Evolutionary conservation across 2,329 filamentous ascomycete genomes (phyloP).

Genomic region (Elsinoe fawcettii): DNA sequence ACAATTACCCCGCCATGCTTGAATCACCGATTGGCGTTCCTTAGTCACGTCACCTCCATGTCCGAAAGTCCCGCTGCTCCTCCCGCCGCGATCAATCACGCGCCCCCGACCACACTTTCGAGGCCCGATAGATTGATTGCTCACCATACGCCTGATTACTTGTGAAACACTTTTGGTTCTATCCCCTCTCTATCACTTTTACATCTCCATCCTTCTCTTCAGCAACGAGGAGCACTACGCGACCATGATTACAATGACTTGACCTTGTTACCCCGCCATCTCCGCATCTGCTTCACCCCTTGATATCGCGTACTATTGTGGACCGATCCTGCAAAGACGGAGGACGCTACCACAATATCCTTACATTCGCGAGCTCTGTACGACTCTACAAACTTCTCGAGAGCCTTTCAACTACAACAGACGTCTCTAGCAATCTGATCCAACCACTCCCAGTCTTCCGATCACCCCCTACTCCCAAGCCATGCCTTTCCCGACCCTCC

Average conservation of each 20-base stretch:
- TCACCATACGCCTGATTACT: background rate
- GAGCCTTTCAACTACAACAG: background rate
- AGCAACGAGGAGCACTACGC: background rate
- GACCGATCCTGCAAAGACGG: background rate
- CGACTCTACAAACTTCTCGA: background rate
- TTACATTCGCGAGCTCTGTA: background rate
- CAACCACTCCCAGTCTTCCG: background rate
- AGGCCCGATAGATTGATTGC: background rate
- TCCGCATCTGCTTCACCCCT: background rate
- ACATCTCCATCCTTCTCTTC: background rate
- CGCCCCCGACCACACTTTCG: background rate
- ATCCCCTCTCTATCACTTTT: background rate
- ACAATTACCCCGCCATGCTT: constrained; percentile 5
- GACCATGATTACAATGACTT: background rate
- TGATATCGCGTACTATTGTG: background rate
- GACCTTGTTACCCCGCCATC: constrained; percentile 3
- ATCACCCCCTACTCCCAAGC: background rate
- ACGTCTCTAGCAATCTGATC: no score
- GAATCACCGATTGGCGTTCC: constrained; percentile 7
- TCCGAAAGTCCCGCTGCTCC: constrained; percentile 5
- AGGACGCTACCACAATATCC: background rate
- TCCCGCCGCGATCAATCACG: constrained; percentile 8
- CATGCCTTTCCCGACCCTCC: constrained; percentile 23
- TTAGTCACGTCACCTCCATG: constrained; percentile 1
- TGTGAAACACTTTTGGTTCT: background rate